Base-by-base conservation (phyloP, 805 yeast species). In the Brettanomyces bruxellensis region DNA sequence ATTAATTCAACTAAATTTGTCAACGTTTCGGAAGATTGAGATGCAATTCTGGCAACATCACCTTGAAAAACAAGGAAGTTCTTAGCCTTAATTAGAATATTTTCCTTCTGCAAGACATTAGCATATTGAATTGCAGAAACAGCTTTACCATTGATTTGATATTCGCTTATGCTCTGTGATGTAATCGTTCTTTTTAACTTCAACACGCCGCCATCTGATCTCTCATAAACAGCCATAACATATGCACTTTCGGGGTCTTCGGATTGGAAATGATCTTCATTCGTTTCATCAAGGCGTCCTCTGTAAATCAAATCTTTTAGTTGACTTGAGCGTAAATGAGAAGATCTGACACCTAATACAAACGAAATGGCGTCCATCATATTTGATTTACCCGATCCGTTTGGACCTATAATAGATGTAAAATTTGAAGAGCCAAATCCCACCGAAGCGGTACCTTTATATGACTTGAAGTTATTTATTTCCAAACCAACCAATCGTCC, bases 371-470 rank as follows among this genome's bases (percentile, higher is more conserved):
- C 88, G 62, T 95, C 99, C 62, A 93, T 93, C 52, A 93, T 97
- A 59, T 95, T 93, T 13, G 98, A 90, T 65, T 93, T 93, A 2
- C 99, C 99, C 11, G 96, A 85, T 7, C 99, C 99, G 71, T 93
- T 93, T n/a, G 98, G 98, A 1, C 99, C 99, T 48, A 93, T 86
- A 51, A 93, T 86, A 40, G 95, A 83, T 1, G 96, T 87, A 68
- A 93, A 93, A 49, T 75, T 72, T 0, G 90, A 77, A 11, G 81
- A 73, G 0, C 96, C 96, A 64, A 93, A 85, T 3, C 93, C 95
- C 23, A 91, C 77, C 4, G 73, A 72, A 14, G 87, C 74, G 0
- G 76, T 73, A 0, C 95, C 97, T 46, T 76, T 72, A 60, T 93
- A 93, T 1, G 97, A 90, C 68, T 93, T 93, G 79, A 93, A 93